These are phyloP conservation scores for Cucurbita moschata DNA, from an alignment of 306 rosid species.

Conservation along the genomic window DNA sequence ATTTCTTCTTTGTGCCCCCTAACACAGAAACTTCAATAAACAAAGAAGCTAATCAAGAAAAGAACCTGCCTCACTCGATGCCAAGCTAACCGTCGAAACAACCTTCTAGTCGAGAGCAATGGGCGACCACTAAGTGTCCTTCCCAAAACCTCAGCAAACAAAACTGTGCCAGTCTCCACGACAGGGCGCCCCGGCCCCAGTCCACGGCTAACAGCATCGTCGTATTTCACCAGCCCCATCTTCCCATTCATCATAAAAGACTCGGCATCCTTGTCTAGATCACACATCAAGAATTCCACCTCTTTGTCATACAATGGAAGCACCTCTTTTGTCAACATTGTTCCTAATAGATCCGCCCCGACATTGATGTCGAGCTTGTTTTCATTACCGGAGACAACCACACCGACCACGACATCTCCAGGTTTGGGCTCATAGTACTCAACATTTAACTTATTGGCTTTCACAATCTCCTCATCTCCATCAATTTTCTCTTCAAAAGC, in stretches of 20 bases:
- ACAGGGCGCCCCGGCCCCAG: constrained; percentile 48
- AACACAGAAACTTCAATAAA: not conserved
- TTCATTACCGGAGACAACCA: constrained; percentile 86
- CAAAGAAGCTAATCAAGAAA: constrained; percentile 29
- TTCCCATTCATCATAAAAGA: constrained; percentile 52
- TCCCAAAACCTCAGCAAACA: constrained; percentile 95
- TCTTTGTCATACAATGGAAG: constrained; percentile 82
- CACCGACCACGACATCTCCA: constrained; percentile 84
- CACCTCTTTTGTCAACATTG: constrained; percentile 95
- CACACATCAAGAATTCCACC: constrained; percentile 67
- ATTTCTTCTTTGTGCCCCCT: not conserved
- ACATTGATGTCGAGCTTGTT: constrained; percentile 76
- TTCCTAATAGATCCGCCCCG: constrained; percentile 81
- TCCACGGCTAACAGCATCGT: constrained; percentile 44
- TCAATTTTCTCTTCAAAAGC: constrained; percentile 27
- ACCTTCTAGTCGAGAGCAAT: constrained; percentile 74
- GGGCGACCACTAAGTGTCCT: constrained; percentile 89
- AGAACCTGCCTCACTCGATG: constrained; percentile 98
- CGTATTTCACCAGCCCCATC: constrained; percentile 65
- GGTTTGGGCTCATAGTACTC: constrained; percentile 91
- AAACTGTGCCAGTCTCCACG: constrained; percentile 68
- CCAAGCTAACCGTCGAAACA: constrained; percentile 76
- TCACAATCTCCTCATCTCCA: constrained; percentile 20
- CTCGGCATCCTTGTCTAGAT: constrained; percentile 34
- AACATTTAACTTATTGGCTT: constrained; percentile 31